Conservation (phyloP, 495 filamentous ascomycete species). For the Parachaetomium inaequale region DNA sequence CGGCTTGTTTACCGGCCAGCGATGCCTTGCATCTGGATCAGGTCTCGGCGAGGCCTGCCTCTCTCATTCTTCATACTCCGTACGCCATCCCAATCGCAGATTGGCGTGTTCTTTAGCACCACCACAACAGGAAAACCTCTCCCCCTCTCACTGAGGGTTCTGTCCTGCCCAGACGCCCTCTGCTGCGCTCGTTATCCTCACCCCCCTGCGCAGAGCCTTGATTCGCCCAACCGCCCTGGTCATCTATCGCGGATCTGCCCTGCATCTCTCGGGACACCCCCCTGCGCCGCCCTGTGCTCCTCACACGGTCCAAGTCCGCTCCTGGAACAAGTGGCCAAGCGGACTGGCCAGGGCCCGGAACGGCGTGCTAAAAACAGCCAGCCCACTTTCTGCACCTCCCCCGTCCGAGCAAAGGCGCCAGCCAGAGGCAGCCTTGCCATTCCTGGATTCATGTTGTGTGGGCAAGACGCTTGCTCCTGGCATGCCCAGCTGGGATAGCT, state of each 20-base stretch:
- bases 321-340: constrained; percentile 26
- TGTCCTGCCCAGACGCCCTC: background rate
- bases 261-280: constrained; percentile 27
- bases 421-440: constrained; percentile 17
- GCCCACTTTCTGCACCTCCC: constrained; percentile 17
- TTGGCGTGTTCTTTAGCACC: background rate
- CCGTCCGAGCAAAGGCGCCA: constrained; percentile 20
- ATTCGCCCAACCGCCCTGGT: constrained; percentile 21
- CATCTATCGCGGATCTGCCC: constrained; percentile 24
- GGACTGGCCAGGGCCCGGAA: constrained; percentile 26
- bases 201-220: constrained; percentile 16
- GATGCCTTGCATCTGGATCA: constrained; percentile 11
- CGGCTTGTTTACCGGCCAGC: constrained; percentile 10
- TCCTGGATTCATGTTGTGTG: constrained; percentile 28
- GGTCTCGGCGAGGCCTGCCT: background rate
- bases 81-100: background rate
- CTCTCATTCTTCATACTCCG: background rate
- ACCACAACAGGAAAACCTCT: background rate
- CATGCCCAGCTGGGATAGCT: constrained; percentile 1
- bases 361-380: constrained; percentile 26
- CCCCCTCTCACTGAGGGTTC: background rate
- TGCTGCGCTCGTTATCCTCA: constrained; percentile 19
- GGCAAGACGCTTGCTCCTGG: constrained; percentile 7
- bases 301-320: constrained; percentile 29
- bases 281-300: constrained; percentile 18